Base-by-base conservation (phyloP, 2,329 filamentous ascomycete genomes). In the Calonectria pauciramosa region DNA sequence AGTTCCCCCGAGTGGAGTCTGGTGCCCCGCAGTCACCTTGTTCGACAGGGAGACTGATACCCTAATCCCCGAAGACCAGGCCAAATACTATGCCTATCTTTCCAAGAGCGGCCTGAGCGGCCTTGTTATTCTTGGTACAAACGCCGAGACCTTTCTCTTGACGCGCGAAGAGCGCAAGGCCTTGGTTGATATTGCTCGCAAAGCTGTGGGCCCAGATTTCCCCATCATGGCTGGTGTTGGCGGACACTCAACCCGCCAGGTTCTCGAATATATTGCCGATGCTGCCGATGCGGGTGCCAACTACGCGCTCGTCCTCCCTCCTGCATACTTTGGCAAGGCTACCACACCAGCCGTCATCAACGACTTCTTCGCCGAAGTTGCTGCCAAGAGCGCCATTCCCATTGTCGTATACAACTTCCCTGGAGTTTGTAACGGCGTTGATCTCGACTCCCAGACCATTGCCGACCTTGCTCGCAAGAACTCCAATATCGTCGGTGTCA, bases 121-220 rank as follows among this genome's bases (percentile, higher is more conserved):
- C 2, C 85, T 91, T 11, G 88, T 91, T 18, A 87, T 90, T 68
- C 85, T 91, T 23, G 90, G 89, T 44, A 91, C 89, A 32, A 91
- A 91, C 79, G 88, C 89, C 16, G 90, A 91, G 78, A 87, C 89
- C 13, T 90, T 91, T 80, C 85, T 91, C 49, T 77, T 91, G 41
- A 91, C 90, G 3, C 90, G 89, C 34, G 88, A 91, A 75, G 91
- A 93, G 83, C 88, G 91, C 71, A 86, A 85, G 68, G 84, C 86
- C 36, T 87, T 93, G 2, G 86, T 94, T n/a, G 81, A 85, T 36
- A 85, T 89, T 7, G 92, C 92, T 84, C 92, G 96, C 68, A 93
- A 94, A 81, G 92, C 91, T 72, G 93, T 97, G 51, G 96, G 96
- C 0, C 94, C 95, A 0, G 93, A 96, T 83, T 98, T 96, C 84